Base-by-base conservation (phyloP, 345 rosid genomes). In the Hypericum perforatum region DNA sequence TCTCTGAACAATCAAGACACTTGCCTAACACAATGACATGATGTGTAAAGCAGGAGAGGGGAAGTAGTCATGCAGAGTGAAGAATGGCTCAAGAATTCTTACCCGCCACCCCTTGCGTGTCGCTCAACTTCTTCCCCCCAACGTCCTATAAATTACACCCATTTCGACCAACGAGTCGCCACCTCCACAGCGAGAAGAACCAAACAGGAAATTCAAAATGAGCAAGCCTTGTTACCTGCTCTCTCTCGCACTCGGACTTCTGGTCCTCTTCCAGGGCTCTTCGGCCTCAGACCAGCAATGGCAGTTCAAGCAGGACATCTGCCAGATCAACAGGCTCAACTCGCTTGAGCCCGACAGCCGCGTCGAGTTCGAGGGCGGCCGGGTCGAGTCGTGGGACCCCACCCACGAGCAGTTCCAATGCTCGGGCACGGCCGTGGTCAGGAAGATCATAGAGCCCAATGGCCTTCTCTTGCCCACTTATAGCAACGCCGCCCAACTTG, bases 381-480 rank as follows among this genome's bases (percentile, higher is more conserved):
- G 59, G 36, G 65, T 75, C 1, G 86, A 86, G 64, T 29, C 74
- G 0, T 81, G 82, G 92, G 69, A 83, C 64, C 71, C 70, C 22
- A 74, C 60, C 49, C 67, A 73, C 43, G 65, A 80, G 41, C 81
- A 78, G 70, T 77, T 81, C 57, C 80, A 57, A 44, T 84, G 96
- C 61, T 67, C 80, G 6, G 86, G 87, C 6, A 74, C 81, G 37
- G 70, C 83, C 10, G 47, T 78, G 9, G 45, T 43, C 11, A 81
- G 79, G 40, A 46, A 49, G 22, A 63, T 69, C 48, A 78, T 82
- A 32, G 70, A 75, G 10, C 59, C 64, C 11, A 71, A 74, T 42
- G 92, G 86, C 57, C 92, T 86, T 42, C 49, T 67, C 44, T 70
- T 79, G 68, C 95, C 89, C 0, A 14, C 63, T 57, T 81, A 54